Evolutionary conservation across 192 early-diverging fungal species (phyloP).

Genomic region (Backusella circina): DNA sequence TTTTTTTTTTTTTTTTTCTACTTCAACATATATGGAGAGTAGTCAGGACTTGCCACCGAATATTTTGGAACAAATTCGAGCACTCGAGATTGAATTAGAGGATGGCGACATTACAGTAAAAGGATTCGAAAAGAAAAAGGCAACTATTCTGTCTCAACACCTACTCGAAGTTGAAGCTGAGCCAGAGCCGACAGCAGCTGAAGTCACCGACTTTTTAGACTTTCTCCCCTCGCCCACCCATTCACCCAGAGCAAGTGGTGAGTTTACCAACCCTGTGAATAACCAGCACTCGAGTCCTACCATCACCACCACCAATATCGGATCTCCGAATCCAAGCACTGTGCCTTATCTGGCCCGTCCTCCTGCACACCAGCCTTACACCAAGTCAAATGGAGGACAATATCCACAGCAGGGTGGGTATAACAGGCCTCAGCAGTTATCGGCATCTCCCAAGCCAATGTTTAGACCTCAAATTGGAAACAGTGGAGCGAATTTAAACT

Average conservation of each 20-base stretch:
- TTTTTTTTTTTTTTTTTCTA: not conserved
- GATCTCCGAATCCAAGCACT: not conserved
- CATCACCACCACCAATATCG: not conserved
- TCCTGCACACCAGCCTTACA: not conserved
- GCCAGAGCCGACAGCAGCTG: conserved; percentile 33
- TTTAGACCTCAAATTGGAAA: not conserved
- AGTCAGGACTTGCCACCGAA: conserved; percentile 15
- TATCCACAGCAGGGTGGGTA: not conserved
- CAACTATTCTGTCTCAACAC: conserved; percentile 8
- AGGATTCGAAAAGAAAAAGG: conserved; percentile 64
- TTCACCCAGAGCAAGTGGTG: conserved; percentile 12
- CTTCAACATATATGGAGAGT: not conserved
- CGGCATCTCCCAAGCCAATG: not conserved
- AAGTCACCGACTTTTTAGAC: conserved; percentile 36
- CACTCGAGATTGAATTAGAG: conserved; percentile 43
- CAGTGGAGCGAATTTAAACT: not conserved
- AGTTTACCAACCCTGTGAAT: not conserved
- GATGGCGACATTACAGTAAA: conserved; percentile 73
- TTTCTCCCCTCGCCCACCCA: conserved; percentile 32
- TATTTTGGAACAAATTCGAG: conserved; percentile 24
- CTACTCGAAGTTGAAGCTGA: not conserved
- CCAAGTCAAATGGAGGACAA: not conserved
- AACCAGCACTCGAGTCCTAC: not conserved
- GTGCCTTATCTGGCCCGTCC: not conserved
- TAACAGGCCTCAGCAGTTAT: not conserved